A percentile compares a stretch with the other conserved stretches of the same genome.
These are phyloP conservation scores for Rehmannia glutinosa DNA, from an alignment of 257 asterid species.

Conservation along the genomic window DNA sequence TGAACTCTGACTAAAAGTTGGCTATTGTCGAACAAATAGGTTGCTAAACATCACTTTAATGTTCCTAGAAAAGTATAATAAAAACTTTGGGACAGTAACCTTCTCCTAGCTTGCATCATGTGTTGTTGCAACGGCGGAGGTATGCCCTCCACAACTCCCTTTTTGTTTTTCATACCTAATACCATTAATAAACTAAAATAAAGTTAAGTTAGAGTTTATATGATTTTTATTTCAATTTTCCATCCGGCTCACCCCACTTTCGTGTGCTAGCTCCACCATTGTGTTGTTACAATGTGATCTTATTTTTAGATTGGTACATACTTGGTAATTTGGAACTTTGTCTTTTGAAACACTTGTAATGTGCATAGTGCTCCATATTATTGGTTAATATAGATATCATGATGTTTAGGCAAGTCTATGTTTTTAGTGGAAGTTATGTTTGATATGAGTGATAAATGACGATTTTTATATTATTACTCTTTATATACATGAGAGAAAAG, in stretches of 20 bases:
- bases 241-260: no score
- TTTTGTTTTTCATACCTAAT: no score
- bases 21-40: not conserved
- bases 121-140: not conserved
- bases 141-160: no score
- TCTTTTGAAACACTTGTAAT: not conserved
- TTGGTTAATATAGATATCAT: not conserved
- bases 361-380: not conserved
- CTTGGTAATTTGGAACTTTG: not conserved
- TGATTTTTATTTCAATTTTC: no score
- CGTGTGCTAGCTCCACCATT: no score
- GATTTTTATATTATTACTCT: not conserved
- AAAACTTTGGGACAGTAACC: not conserved
- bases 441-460: constrained; percentile 1
- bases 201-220: no score
- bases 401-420: not conserved
- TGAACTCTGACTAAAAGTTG: not conserved
- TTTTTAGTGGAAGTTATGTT: not conserved
- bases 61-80: not conserved
- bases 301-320: not conserved
- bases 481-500: not conserved
- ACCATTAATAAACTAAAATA: no score
- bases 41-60: not conserved
- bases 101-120: not conserved
- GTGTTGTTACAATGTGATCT: no score